Conservation (phyloP, 768 basidiomycete species). For the Daedaleopsis nitida region DNA sequence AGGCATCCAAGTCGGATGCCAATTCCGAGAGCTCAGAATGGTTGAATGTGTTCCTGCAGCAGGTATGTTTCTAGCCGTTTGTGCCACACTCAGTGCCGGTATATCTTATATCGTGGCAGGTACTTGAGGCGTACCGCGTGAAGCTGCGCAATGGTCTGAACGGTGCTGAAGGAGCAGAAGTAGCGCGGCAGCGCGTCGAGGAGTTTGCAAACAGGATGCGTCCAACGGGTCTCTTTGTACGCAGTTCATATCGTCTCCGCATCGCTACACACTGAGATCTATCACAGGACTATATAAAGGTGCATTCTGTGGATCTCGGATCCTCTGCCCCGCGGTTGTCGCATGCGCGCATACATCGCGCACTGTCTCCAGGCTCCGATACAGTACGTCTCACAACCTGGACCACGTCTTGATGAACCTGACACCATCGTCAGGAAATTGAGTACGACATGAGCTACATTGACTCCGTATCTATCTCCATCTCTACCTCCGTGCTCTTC, state of each 20-base stretch:
- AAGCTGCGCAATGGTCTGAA: conserved; percentile 71
- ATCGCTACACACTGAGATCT: neutral
- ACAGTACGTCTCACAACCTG: conserved; percentile 18
- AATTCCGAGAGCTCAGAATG: conserved; percentile 81
- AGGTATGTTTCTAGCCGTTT: conserved; percentile 46
- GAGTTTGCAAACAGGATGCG: conserved; percentile 78
- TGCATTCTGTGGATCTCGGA: conserved; percentile 85
- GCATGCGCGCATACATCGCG: conserved; percentile 56
- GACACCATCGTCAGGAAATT: conserved; percentile 53
- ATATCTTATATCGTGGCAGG: conserved; percentile 38
- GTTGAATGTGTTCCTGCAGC: conserved; percentile 84
- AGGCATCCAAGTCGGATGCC: conserved; percentile 12
- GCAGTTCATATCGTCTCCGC: conserved; percentile 22
- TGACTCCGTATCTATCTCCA: conserved; percentile 81
- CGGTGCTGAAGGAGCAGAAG: conserved; percentile 80
- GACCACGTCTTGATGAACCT: conserved; percentile 18
- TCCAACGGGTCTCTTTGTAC: conserved; percentile 67
- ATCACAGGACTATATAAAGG: conserved; percentile 76
- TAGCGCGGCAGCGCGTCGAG: conserved; percentile 79
- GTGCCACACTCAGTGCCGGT: neutral
- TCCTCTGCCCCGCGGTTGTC: conserved; percentile 76
- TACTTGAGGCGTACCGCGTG: conserved; percentile 72
- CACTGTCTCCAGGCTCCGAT: conserved; percentile 19
- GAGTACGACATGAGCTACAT: conserved; percentile 84
- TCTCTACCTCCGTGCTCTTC: conserved; percentile 81